phyloP scores from a whole-genome alignment of 2,329 filamentous ascomycete species.

The Allantophomopsis cytisporea region DNA sequence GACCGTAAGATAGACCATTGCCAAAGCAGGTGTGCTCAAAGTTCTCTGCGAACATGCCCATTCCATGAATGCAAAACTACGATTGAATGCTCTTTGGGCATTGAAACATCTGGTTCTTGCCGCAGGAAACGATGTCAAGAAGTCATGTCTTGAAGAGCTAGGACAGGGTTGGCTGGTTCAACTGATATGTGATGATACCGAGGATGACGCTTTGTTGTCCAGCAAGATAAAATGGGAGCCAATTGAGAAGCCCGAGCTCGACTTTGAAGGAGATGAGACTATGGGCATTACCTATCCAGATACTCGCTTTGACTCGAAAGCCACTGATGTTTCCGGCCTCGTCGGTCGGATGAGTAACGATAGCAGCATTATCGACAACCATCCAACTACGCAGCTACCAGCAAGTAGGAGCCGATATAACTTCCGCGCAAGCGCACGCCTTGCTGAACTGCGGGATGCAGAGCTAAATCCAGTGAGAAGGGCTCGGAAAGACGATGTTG shows the following conservation, averaged over 20 bases:
- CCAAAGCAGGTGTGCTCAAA: constrained; percentile 60
- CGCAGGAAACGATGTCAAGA: constrained; percentile 59
- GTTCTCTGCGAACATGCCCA: constrained; percentile 75
- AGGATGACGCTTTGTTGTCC: constrained; percentile 34
- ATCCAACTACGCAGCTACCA: too few relatives aligned
- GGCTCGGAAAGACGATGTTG: constrained; percentile 63
- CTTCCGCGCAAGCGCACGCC: constrained; percentile 33
- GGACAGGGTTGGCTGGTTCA: constrained; percentile 69
- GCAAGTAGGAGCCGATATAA: constrained; percentile 19
- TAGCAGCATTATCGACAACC: constrained; percentile 3
- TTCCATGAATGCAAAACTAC: constrained; percentile 64
- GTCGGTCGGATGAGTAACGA: background rate
- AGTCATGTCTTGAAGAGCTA: constrained; percentile 63
- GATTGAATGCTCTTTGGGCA: constrained; percentile 82
- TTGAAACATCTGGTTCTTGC: constrained; percentile 79
- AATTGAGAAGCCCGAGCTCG: constrained; percentile 37
- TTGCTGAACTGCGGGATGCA: constrained; percentile 41
- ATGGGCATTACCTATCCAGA: background rate
- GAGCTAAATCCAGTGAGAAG: constrained; percentile 56
- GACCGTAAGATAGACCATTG: constrained; percentile 40
- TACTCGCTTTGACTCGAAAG: background rate
- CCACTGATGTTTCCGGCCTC: background rate
- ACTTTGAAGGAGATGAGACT: constrained; percentile 25
- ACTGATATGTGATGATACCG: constrained; percentile 54
- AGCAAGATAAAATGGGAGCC: constrained; percentile 13